These are phyloP conservation scores for Ceratocystis papillata DNA, from an alignment of 2,329 filamentous ascomycete species.

Conservation along the genomic window DNA sequence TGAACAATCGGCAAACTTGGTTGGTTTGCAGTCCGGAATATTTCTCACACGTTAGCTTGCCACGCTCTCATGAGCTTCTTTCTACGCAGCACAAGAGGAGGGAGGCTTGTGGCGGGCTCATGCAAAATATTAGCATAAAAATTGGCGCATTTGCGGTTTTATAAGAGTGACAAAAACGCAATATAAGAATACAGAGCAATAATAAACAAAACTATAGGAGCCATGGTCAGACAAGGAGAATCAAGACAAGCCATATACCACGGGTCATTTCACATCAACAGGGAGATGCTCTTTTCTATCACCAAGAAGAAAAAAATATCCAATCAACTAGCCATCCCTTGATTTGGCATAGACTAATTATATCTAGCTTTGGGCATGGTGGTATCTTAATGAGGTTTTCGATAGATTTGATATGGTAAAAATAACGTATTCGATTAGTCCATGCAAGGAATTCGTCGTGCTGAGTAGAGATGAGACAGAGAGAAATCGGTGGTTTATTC, in stretches of 20 bases:
- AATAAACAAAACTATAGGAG: conserved; percentile 5
- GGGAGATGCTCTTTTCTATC: not conserved
- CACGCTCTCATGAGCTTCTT: not conserved
- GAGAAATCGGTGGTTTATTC: not conserved
- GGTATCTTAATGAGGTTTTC: not conserved
- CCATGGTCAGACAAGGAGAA: conserved; percentile 8
- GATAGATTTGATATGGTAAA: not conserved
- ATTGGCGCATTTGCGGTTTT: not conserved
- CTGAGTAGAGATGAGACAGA: not conserved
- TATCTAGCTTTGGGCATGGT: not conserved
- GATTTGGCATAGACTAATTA: not conserved
- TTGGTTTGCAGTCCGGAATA: not conserved
- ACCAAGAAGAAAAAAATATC: not conserved
- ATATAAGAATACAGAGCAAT: conserved; percentile 1
- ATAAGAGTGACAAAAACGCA: not conserved
- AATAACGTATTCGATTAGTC: not conserved
- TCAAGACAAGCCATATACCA: conserved; percentile 16
- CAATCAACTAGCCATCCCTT: conserved; percentile 8
- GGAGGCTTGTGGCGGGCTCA: no score
- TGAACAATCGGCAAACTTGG: not conserved
- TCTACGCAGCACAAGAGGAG: not conserved
- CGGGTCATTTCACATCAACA: not conserved
- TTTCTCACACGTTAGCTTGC: not conserved
- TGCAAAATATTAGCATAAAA: no score
- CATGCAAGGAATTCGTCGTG: not conserved